A percentile compares a stretch with the other conserved stretches of the same genome.
Conservation (phyloP, 148 eudicot genomes). For the Bassia scoparia region DNA sequence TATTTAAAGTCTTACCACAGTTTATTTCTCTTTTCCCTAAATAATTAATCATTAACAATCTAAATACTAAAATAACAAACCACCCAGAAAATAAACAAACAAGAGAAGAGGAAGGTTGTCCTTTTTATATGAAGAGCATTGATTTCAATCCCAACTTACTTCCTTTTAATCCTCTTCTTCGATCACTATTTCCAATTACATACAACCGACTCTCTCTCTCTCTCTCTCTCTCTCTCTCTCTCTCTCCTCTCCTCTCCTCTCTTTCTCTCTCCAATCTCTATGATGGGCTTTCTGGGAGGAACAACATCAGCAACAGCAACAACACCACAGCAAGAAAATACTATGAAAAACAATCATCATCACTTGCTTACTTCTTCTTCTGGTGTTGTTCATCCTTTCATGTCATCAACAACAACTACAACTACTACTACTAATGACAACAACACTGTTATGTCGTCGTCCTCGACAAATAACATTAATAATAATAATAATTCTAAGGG, state of each 20-base stretch:
- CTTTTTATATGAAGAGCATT: neutral
- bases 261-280: neutral
- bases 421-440: neutral
- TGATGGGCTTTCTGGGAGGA: slow-evolving; percentile 15
- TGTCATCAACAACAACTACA: slow-evolving; percentile 1
- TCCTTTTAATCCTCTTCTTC: slow-evolving; percentile 16
- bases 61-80: neutral
- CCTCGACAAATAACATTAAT: neutral
- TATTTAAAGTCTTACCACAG: slow-evolving; percentile 10
- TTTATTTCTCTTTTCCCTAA: no score
- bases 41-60: neutral
- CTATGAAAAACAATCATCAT: no score
- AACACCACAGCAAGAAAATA: neutral
- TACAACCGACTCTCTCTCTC: slow-evolving; percentile 22
- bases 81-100: neutral
- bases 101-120: slow-evolving; percentile 3
- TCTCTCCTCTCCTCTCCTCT: neutral
- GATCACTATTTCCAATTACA: slow-evolving; percentile 31
- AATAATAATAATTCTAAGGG: slow-evolving; percentile 1
- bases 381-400: slow-evolving; percentile 14
- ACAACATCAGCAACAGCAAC: neutral
- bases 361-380: neutral
- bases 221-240: neutral
- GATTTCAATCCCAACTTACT: slow-evolving; percentile 11
- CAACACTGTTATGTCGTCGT: neutral